phyloP scores from a whole-genome alignment of 2,329 filamentous ascomycete species.

The Zalaria obscura region DNA sequence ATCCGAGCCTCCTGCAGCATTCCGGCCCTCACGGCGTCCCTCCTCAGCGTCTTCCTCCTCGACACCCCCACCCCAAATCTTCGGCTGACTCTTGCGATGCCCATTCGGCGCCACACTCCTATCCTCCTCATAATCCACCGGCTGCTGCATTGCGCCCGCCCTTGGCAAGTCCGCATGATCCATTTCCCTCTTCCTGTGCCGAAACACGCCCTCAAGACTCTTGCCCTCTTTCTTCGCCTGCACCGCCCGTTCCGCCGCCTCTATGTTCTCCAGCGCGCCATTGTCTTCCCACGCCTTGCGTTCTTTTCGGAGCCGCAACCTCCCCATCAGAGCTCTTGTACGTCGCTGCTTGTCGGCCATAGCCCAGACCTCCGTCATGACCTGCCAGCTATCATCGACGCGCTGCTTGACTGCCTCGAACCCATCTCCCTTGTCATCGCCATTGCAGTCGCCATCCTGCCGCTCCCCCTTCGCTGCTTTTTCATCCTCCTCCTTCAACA shows the following conservation, averaged over 20 bases:
- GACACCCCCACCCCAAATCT: too few species aligned
- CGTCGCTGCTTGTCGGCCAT: slow-evolving; percentile 10
- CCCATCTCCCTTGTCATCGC: slow-evolving; percentile 6
- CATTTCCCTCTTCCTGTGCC: slow-evolving; percentile 12
- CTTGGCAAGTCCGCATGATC: slow-evolving; percentile 13
- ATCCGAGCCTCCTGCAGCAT: background rate
- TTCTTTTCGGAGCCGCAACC: slow-evolving; percentile 12
- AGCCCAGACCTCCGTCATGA: slow-evolving; percentile 19
- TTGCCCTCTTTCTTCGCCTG: slow-evolving; percentile 12
- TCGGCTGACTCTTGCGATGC: background rate
- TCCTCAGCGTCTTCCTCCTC: background rate
- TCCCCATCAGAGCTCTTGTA: slow-evolving; percentile 9
- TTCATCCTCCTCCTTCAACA: slow-evolving; percentile 5
- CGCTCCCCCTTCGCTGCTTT: background rate
- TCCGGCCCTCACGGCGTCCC: background rate
- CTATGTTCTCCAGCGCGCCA: slow-evolving; percentile 18
- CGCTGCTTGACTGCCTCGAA: slow-evolving; percentile 8
- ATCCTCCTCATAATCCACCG: slow-evolving; percentile 2
- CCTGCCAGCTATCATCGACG: slow-evolving; percentile 16
- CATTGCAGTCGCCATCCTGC: background rate
- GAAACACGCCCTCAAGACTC: slow-evolving; percentile 15
- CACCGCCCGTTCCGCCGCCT: slow-evolving; percentile 15
- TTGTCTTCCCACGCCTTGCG: slow-evolving; percentile 14
- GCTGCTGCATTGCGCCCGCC: slow-evolving; percentile 13
- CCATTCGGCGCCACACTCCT: slow-evolving; percentile 3